Evolutionary conservation across 2,329 filamentous ascomycete species (phyloP).

Genomic region (Ophiocordyceps camponoti-saundersi): DNA sequence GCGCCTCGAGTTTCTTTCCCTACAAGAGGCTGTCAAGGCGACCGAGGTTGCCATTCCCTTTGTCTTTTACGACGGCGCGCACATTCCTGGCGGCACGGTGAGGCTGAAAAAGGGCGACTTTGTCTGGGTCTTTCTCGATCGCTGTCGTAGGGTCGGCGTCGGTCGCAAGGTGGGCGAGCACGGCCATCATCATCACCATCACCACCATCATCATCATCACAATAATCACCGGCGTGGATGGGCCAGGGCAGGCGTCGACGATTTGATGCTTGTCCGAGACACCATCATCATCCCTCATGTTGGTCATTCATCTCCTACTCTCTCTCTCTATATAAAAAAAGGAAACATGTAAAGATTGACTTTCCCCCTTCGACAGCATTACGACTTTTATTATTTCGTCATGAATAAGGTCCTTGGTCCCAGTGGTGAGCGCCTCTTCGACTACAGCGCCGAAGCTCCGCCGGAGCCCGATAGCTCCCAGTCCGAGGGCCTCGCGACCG

Average conservation of each 20-base stretch:
- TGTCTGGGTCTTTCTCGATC: slow-evolving; percentile 85
- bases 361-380: slow-evolving; percentile 45
- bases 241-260: slow-evolving; percentile 87
- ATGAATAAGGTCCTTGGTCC: slow-evolving; percentile 69
- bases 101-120: slow-evolving; percentile 86
- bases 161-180: slow-evolving; percentile 59
- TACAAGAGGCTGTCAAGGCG: slow-evolving; percentile 75
- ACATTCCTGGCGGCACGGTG: slow-evolving; percentile 69
- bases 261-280: slow-evolving; percentile 81
- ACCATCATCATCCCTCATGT: slow-evolving; percentile 90
- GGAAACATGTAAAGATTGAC: neutral
- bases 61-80: slow-evolving; percentile 91
- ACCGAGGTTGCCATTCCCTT: slow-evolving; percentile 87
- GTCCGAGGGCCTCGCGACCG: slow-evolving; percentile 11
- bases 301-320: slow-evolving; percentile 22
- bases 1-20: slow-evolving; percentile 62
- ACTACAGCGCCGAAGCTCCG: slow-evolving; percentile 43
- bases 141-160: slow-evolving; percentile 78
- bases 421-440: slow-evolving; percentile 58
- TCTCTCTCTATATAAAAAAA: neutral
- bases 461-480: slow-evolving; percentile 4
- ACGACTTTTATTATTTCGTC: slow-evolving; percentile 93
- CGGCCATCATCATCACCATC: slow-evolving; percentile 26
- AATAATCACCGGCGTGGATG: slow-evolving; percentile 47
- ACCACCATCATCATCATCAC: too few relatives aligned